These are phyloP conservation scores for Trichomonas vaginalis DNA, from an alignment of 208 protist genomes.

Conservation along the genomic window DNA sequence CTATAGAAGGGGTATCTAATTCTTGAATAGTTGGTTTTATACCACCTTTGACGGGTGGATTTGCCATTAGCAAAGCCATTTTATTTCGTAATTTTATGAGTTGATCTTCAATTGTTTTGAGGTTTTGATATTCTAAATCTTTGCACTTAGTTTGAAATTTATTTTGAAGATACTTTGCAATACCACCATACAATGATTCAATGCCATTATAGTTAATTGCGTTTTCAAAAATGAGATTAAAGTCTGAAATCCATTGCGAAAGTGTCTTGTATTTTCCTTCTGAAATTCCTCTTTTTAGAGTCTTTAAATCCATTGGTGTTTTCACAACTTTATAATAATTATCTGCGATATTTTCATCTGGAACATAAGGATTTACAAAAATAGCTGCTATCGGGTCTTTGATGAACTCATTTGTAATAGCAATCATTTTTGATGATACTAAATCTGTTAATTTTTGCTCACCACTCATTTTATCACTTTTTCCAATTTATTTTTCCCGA, in stretches of 20 bases:
- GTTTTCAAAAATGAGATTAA: neutral
- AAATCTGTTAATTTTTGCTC: neutral
- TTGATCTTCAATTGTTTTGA: neutral
- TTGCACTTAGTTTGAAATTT: neutral
- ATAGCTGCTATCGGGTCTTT: neutral
- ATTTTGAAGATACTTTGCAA: neutral
- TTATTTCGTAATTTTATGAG: neutral
- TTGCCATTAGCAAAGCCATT: neutral
- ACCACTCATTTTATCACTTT: too few species aligned
- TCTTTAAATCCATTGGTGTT: neutral
- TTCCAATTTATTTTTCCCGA: too few species aligned
- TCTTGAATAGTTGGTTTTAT: neutral
- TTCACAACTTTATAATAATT: neutral
- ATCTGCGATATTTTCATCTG: neutral
- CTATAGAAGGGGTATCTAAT: neutral
- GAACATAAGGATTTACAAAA: neutral
- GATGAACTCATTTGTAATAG: neutral
- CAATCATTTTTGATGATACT: neutral
- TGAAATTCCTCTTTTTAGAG: neutral
- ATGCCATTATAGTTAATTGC: neutral
- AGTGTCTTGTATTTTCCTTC: neutral
- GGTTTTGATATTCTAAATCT: neutral
- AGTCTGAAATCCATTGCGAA: neutral
- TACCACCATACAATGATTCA: neutral
- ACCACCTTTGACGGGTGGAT: neutral